Evolutionary conservation across 352 stramenopile genomes (phyloP).

Genomic region (Aphanomyces euteiches): DNA sequence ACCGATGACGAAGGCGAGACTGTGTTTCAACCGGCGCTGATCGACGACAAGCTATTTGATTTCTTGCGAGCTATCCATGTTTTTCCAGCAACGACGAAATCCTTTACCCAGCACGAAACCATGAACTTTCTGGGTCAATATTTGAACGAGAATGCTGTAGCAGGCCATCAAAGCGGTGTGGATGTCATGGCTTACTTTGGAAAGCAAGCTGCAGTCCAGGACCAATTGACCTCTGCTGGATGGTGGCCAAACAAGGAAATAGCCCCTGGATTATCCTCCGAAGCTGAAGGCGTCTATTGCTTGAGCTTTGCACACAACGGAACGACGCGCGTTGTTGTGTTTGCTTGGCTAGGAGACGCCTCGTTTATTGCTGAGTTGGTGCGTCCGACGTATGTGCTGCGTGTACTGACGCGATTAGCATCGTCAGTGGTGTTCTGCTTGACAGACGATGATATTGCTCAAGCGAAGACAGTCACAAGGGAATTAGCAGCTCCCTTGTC

Average conservation of each 20-base stretch:
- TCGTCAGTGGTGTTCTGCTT: conserved; percentile 47
- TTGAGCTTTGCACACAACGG: not conserved
- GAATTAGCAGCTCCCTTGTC: no score
- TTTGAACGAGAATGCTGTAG: conserved; percentile 12
- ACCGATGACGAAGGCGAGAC: conserved; percentile 51
- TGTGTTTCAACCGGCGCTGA: conserved; percentile 50
- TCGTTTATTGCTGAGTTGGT: conserved; percentile 44
- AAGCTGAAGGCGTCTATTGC: conserved; percentile 57
- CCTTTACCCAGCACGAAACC: not conserved
- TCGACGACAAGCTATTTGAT: conserved; percentile 59
- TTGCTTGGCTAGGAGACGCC: conserved; percentile 54
- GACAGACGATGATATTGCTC: no score
- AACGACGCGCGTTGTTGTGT: conserved; percentile 42
- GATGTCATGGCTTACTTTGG: conserved; percentile 54
- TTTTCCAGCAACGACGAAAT: not conserved
- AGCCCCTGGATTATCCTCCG: not conserved
- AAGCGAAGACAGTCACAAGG: no score
- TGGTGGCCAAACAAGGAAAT: conserved; percentile 54
- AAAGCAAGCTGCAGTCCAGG: conserved; percentile 51
- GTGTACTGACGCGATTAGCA: conserved; percentile 54
- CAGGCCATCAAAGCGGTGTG: not conserved
- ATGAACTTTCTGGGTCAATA: conserved; percentile 34
- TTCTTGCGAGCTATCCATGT: conserved; percentile 54
- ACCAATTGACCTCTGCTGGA: conserved; percentile 37
- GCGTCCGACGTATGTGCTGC: conserved; percentile 67